These are phyloP conservation scores for Chytridium lagenaria DNA, from an alignment of 371 early-diverging fungal species.

Conservation along the genomic window DNA sequence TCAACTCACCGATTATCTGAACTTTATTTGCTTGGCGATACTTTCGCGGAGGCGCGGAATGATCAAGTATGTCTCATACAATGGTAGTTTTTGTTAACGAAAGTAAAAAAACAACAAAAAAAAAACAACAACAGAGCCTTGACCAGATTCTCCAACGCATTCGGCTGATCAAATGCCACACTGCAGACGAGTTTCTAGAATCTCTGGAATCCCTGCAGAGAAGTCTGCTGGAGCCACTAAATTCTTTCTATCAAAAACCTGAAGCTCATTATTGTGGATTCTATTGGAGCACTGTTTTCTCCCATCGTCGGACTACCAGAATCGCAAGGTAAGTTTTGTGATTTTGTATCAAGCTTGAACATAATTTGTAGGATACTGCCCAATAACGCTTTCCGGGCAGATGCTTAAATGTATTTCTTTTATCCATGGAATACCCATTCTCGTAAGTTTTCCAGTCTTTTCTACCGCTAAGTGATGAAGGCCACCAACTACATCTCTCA, in stretches of 20 bases:
- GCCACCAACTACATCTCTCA: conserved; percentile 6
- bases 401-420: background rate
- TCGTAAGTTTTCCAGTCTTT: background rate
- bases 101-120: no score
- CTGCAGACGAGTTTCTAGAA: conserved; percentile 4
- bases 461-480: background rate
- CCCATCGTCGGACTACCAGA: conserved; percentile 6
- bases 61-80: no score
- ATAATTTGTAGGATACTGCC: background rate
- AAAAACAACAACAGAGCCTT: no score
- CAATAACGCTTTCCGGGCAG: background rate
- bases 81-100: no score
- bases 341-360: background rate
- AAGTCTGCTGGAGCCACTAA: background rate
- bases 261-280: conserved; percentile 8
- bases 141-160: background rate
- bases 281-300: conserved; percentile 11
- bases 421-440: background rate
- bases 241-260: background rate
- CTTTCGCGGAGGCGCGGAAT: background rate
- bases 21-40: background rate
- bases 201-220: background rate
- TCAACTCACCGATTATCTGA: background rate
- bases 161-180: background rate
- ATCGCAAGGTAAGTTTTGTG: background rate